A percentile compares a stretch with the other conserved stretches of the same genome.
phyloP scores from a whole-genome alignment of 148 eudicot genomes.

The Rhododendron kiyosumense region DNA sequence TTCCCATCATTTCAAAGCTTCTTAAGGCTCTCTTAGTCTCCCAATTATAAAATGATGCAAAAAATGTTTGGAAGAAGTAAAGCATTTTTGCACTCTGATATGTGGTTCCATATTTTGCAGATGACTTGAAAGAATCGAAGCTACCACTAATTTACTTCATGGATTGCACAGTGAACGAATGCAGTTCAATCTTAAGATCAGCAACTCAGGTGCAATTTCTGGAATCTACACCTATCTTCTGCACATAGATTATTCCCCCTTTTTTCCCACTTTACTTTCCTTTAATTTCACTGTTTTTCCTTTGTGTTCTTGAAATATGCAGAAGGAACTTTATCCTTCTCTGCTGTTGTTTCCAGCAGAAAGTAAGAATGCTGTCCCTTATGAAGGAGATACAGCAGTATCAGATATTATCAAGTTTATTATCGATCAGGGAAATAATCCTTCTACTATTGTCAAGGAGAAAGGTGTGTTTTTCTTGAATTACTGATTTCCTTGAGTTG shows the following conservation, averaged over 20 bases:
- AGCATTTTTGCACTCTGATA: neutral
- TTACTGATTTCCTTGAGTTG: constrained; percentile 4
- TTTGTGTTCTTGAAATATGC: constrained; percentile 33
- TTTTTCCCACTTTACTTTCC: neutral
- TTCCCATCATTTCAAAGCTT: neutral
- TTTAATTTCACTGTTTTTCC: constrained; percentile 2
- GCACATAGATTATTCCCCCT: neutral
- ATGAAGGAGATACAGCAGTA: constrained; percentile 64
- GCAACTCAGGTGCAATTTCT: constrained; percentile 44
- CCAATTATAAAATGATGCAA: neutral
- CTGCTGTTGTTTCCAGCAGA: constrained; percentile 74
- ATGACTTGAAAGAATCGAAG: constrained; percentile 38
- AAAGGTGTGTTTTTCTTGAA: constrained; percentile 38
- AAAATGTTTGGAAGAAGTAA: neutral
- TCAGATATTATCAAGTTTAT: constrained; percentile 62
- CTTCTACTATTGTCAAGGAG: constrained; percentile 33
- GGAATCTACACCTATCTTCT: neutral
- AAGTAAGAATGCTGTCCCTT: constrained; percentile 51
- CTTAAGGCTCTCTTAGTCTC: neutral
- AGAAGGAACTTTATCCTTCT: constrained; percentile 78
- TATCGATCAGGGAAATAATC: constrained; percentile 46
- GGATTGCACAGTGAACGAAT: constrained; percentile 83
- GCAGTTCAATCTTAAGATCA: constrained; percentile 66
- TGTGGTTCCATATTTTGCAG: constrained; percentile 48
- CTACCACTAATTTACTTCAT: constrained; percentile 69